phyloP scores from a whole-genome alignment of 1,284 basidiomycete genomes.

The Heterobasidion irregulare region DNA sequence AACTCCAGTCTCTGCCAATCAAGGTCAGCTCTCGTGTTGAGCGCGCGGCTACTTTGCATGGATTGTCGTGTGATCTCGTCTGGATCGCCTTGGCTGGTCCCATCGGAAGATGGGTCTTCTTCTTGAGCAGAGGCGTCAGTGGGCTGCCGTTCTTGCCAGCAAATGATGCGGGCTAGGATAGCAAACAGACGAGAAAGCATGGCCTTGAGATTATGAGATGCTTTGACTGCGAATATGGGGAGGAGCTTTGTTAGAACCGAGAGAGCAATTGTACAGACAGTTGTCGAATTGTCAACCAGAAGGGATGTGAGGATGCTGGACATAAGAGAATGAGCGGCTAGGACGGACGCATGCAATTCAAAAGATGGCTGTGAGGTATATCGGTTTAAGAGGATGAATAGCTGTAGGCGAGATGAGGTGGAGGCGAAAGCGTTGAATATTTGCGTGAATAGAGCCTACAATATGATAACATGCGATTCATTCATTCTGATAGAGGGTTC shows the following conservation, averaged over 20 bases:
- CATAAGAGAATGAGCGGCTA: conserved; percentile 57
- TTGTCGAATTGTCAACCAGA: conserved; percentile 65
- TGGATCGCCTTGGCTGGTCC: conserved; percentile 15
- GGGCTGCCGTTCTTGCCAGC: conserved; percentile 52
- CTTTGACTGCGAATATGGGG: conserved; percentile 63
- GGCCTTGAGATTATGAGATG: conserved; percentile 42
- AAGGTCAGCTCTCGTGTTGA: conserved; percentile 31
- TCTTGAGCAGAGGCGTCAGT: conserved; percentile 9
- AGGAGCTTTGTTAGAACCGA: conserved; percentile 60
- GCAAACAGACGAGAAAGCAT: conserved; percentile 56
- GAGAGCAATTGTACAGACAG: conserved; percentile 52
- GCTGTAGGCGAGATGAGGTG: conserved; percentile 57
- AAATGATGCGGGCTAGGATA: conserved; percentile 59
- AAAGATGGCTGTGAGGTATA: conserved; percentile 52
- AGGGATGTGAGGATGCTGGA: conserved; percentile 53
- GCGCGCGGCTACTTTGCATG: conserved; percentile 19
- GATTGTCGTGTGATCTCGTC: conserved; percentile 26
- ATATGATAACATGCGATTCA: not conserved
- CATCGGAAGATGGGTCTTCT: conserved; percentile 10
- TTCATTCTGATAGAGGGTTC: not conserved
- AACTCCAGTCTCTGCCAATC: conserved; percentile 58
- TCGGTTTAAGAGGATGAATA: conserved; percentile 53
- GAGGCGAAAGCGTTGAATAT: conserved; percentile 50
- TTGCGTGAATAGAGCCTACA: conserved; percentile 58
- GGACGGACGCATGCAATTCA: conserved; percentile 31